Base-by-base conservation (phyloP, 2,329 filamentous ascomycete species). In the Trichoderma semiorbis region DNA sequence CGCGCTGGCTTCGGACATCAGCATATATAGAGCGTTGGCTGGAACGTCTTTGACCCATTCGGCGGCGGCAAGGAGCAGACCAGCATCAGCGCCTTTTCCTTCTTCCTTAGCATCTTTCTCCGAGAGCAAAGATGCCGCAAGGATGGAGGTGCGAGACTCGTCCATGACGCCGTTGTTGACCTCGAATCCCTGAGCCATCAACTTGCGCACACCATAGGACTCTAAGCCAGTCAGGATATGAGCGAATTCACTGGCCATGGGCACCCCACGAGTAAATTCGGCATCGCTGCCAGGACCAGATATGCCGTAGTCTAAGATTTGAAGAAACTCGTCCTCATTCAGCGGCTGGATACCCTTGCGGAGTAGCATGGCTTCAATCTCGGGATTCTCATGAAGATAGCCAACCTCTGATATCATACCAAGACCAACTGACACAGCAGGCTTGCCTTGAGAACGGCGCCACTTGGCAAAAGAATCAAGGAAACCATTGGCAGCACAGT, bases 401-500 rank as follows among this genome's bases (percentile, higher is more conserved):
- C 81, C 82, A 5, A 83, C 80, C 21, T 80, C 80, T 7, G 76
- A 76, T 55, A 84, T 79, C 74, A 81, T 77, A 1, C 78, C 79
- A 3, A 82, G 74, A 3, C 73, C 77, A 5, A 83, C 50, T 0
- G 80, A 77, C 0, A 76, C 74, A 3, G 77, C 78, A 1, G 78
- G 12, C 43, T 76, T 74, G 1, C 79, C 80, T 2, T 76, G 75
- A 4, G 62, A 55, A 5, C 74, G 73, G 18, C 78, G 75, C 34
- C 77, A 78, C 1, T 77, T 76, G 0, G 80, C 80, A 53, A 85
- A 79, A 3, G 78, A 76, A 43, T 84, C 80, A 64, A 83, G 75
- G 75, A 81, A 85, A 7, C 78, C 76, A 73, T 84, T 85, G n/a
- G 78, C 83, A 1, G 81, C 79, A 11, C 78, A 76, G 73, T 85